A percentile compares a stretch with the other conserved stretches of the same genome.
Conservation (phyloP, 169 alveolate genomes). For the Plasmodium vivax region DNA sequence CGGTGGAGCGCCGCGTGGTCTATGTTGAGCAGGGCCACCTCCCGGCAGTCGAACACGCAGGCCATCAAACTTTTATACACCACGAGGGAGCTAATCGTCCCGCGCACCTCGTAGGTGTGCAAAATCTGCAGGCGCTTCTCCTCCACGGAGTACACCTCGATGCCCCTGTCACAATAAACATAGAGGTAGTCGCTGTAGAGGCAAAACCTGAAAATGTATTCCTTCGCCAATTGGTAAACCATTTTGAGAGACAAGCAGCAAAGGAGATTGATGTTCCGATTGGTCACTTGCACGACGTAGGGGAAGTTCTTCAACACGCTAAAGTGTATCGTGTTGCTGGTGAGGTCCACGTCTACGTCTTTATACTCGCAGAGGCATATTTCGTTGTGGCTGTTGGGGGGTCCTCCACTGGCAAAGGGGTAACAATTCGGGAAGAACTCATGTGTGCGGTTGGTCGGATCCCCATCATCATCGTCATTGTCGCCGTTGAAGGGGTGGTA, state of each 20-base stretch:
- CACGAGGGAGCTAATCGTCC: conserved; percentile 4
- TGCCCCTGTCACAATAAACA: conserved; percentile 28
- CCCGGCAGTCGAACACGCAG: neutral
- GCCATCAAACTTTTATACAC: conserved; percentile 45
- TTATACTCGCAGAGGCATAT: conserved; percentile 57
- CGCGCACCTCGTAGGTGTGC: neutral
- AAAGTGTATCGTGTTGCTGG: conserved; percentile 19
- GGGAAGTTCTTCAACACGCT: conserved; percentile 41
- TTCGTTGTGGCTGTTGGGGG: conserved; percentile 6
- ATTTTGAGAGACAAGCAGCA: conserved; percentile 64
- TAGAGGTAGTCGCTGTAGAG: conserved; percentile 24
- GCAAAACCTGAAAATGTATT: conserved; percentile 13
- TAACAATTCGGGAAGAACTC: neutral
- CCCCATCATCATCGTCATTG: neutral
- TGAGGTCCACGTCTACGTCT: conserved; percentile 33
- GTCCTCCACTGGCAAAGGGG: neutral
- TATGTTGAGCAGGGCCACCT: conserved; percentile 13
- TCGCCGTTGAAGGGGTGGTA: neutral
- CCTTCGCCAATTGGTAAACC: neutral
- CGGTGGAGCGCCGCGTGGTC: neutral
- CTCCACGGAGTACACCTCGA: conserved; percentile 15
- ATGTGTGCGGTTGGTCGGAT: neutral
- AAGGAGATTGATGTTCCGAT: neutral
- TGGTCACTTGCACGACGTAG: conserved; percentile 35
- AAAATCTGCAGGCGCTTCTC: neutral